Percentiles rank a stretch among this genome's conserved stretches.
Conservation (phyloP, 2,329 filamentous ascomycete species). For the Trichoderma cornu-damae region DNA sequence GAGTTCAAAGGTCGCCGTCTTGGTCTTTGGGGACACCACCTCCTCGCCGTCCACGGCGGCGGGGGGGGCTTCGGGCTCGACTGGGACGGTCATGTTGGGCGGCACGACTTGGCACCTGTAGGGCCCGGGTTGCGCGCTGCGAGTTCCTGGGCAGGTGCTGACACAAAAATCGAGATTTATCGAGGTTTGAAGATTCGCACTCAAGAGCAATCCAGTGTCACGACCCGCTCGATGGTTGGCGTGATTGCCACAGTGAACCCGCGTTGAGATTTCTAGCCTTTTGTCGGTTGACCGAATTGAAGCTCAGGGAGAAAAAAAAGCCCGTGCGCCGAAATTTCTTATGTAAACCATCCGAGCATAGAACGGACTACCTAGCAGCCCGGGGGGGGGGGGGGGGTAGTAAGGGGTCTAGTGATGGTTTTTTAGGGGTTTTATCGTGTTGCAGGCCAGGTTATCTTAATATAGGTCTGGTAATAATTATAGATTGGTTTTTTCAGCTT, state of each 20-base stretch:
- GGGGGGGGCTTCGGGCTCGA: not conserved
- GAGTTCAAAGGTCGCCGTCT: slow-evolving; percentile 26
- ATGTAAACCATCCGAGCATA: not conserved
- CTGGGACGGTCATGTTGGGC: slow-evolving; percentile 27
- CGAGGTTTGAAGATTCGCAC: not conserved
- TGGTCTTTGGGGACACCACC: slow-evolving; percentile 28
- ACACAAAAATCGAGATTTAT: not conserved
- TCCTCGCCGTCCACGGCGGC: slow-evolving; percentile 25
- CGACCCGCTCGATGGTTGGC: not conserved
- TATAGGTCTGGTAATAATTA: too few species aligned
- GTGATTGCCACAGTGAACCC: slow-evolving; percentile 2
- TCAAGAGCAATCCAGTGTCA: slow-evolving; percentile 14
- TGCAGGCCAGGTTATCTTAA: too few species aligned
- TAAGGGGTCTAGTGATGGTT: too few species aligned
- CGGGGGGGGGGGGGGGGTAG: too few species aligned
- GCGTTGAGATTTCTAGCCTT: slow-evolving; percentile 13
- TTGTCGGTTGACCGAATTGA: not conserved
- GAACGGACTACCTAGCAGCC: too few species aligned
- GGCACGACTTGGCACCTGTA: not conserved
- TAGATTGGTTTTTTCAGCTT: too few species aligned
- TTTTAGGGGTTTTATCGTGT: too few species aligned
- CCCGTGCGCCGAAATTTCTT: not conserved
- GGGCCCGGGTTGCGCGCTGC: not conserved
- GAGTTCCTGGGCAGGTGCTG: not conserved
- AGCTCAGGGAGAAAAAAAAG: not conserved